Evolutionary conservation across 225 moss, liverwort and hornwort genomes (phyloP).

Genomic region (Pseudoscleropodium purum): DNA sequence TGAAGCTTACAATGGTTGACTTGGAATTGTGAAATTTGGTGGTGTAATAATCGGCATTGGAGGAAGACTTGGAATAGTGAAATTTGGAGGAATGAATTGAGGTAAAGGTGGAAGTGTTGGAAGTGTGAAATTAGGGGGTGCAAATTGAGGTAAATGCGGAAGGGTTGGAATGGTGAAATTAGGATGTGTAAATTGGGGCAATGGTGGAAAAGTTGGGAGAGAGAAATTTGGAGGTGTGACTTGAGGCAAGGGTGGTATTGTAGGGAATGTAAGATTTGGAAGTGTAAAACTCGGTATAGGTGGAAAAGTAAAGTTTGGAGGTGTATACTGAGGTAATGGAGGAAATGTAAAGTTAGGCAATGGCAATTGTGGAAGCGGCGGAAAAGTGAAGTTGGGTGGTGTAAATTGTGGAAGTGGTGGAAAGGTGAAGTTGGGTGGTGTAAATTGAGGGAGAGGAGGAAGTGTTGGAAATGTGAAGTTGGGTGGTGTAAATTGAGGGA

Average conservation of each 20-base stretch:
- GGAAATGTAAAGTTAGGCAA: not conserved
- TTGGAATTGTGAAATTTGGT: conserved; percentile 22
- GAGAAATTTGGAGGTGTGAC: not conserved
- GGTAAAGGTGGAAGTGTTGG: not conserved
- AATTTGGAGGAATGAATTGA: not conserved
- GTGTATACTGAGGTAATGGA: not conserved
- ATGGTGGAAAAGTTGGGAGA: not conserved
- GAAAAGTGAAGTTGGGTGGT: not conserved
- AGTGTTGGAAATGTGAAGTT: too few species aligned
- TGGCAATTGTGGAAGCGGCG: too few species aligned
- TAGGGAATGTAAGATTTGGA: not conserved
- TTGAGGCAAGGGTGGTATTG: not conserved
- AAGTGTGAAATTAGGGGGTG: not conserved
- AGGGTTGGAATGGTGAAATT: not conserved
- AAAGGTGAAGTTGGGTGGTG: not conserved
- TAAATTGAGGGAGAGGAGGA: not conserved
- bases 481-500: too few species aligned
- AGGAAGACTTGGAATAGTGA: not conserved
- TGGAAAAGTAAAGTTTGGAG: not conserved
- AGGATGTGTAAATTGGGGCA: not conserved
- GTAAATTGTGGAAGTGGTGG: not conserved
- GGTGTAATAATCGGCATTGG: not conserved
- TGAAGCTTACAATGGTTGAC: conserved; percentile 8
- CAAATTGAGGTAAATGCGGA: not conserved
- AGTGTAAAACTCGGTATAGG: not conserved